Evolutionary conservation across 1,139 yeast genomes (phyloP).

Genomic region (Nakaseomyces uthaithaninus): DNA sequence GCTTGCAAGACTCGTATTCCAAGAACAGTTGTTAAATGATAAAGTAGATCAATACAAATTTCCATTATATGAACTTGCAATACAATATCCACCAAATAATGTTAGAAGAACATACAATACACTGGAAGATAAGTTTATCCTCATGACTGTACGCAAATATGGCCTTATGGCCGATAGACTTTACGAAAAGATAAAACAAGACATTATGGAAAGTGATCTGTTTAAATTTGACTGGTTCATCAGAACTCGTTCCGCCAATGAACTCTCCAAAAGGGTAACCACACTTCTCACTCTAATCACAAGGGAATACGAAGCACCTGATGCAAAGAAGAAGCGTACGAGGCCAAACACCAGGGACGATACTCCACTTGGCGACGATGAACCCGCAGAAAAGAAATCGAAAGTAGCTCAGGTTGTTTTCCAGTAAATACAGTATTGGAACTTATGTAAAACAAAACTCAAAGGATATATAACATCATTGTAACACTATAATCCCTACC

Average conservation of each 20-base stretch:
- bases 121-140: constrained; percentile 75
- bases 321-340: constrained; percentile 26
- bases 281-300: constrained; percentile 72
- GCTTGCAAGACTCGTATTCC: constrained; percentile 52
- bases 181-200: constrained; percentile 69
- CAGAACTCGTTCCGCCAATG: constrained; percentile 75
- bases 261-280: constrained; percentile 70
- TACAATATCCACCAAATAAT: constrained; percentile 87
- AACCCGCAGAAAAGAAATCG: background rate
- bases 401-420: constrained; percentile 1
- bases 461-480: too few species aligned
- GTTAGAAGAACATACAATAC: constrained; percentile 80
- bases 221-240: constrained; percentile 89
- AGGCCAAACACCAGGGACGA: constrained; percentile 4
- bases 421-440: too few species aligned
- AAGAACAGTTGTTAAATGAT: constrained; percentile 53
- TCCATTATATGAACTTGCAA: constrained; percentile 67
- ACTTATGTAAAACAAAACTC: too few species aligned
- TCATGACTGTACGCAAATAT: constrained; percentile 62
- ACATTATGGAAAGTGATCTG: constrained; percentile 60
- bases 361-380: background rate
- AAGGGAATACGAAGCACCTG: constrained; percentile 70
- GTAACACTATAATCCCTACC: too few species aligned
- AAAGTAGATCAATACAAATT: constrained; percentile 58
- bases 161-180: constrained; percentile 69